Base-by-base conservation (phyloP, 1,284 basidiomycete genomes). In the Ustilago loliicola region DNA sequence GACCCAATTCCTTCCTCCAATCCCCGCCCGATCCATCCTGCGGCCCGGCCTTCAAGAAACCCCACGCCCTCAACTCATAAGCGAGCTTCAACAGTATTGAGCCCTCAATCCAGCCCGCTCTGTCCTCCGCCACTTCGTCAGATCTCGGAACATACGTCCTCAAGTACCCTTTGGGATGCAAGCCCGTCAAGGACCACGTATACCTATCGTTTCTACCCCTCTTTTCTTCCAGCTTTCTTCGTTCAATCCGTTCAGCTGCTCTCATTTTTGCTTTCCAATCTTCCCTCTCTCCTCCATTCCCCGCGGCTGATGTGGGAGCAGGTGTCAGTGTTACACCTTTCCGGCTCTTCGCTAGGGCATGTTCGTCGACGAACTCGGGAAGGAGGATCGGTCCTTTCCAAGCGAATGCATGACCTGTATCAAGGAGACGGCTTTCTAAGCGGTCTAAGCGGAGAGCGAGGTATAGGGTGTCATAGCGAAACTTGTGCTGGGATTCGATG, bases 381-480 rank as follows among this genome's bases (percentile, higher is more conserved):
- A 70, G 50, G 1, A 65, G 55, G n/a, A 52, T 25, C 2, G 42
- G 10, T 13, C 71, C 71, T 51, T 61, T 75, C 86, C 87, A 88
- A 1, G 69, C 50, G 25, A 75, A 73, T 29, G 73, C 69, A 25
- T 89, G 89, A 0, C 71, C 87, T 3, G 91, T 85, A 76, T 93
- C 89, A 7, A 92, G 86, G 2, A 70, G 51, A 23, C 88, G 86
- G 1, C 77, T 65, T 80, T 93, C 92, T 10, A 94, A 87, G 0
- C 89, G 88, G 61, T 89, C 87, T 15, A 94, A 85, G 3, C 91
- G 90, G 34, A 92, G 82, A 11, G 91, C 88, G 17, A 93, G 80
- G 36, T 90, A 90, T 29, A 93, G 86, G 0, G 91, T 91, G 0
- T 91, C 90, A 83, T 93, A 93, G 10, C 88, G 89, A 84, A 93